Evolutionary conservation across 805 yeast genomes (phyloP), one percentile per base, ranked within the genome.

Genomic region (Priceomyces fermenticarens): DNA sequence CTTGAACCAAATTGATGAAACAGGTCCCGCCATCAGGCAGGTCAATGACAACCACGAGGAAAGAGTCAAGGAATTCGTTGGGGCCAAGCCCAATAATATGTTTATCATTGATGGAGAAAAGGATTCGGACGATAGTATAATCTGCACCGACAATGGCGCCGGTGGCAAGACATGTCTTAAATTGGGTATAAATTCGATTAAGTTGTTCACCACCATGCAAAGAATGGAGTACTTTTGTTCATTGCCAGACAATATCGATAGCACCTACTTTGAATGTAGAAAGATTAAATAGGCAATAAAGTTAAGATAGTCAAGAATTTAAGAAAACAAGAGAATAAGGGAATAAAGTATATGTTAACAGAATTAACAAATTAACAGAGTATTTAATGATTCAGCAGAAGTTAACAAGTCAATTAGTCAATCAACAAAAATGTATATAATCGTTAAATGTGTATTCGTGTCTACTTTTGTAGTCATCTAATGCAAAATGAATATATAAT

Each of bases 231-330:
- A 71, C 52, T 74, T 73, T 48, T 75, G 80, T 48, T 71, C 77
- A 1, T 62, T 74, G 30, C 77, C 79, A 4, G 67, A 71, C 32
- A 73, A 73, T 30, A 60, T 74, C 17, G 65, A 64, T 41, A 75
- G 77, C 28, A 74, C 78, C 1, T 73, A 75, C 46, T 74, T 75
- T 48, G 80, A 75, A 48, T 75, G 80, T 58, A 59, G 78, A 45
- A 71, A 70, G 46, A 72, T 63, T 23, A 32, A 32, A 26, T 32
- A 26, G n/a, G n/a, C n/a, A n/a, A n/a, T n/a, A n/a, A n/a, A n/a
- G n/a, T n/a, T n/a, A n/a, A n/a, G n/a, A n/a, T n/a, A n/a, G n/a
- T n/a, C n/a, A n/a, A n/a, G n/a, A n/a, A n/a, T n/a, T n/a, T n/a
- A 32, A 32, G 14, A 16, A 16, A 17, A 15, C 25, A 25, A 37